Conservation (phyloP, 768 basidiomycete species). For the Rhizopogon vesiculosus region DNA sequence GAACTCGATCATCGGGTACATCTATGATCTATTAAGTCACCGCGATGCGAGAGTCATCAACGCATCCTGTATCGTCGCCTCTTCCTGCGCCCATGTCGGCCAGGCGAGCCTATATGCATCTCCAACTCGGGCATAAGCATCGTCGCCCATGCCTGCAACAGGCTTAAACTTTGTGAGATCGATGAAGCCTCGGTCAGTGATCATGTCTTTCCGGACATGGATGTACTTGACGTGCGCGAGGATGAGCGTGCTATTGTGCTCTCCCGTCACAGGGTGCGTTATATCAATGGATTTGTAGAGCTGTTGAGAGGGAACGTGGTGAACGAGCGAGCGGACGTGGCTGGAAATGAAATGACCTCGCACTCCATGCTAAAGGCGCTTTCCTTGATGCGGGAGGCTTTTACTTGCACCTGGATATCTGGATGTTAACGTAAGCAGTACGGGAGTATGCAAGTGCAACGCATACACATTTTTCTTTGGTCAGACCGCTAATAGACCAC, state of each 20-base stretch:
- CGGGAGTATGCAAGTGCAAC: background rate
- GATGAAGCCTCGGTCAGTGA: conserved; percentile 29
- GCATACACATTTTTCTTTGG: conserved; percentile 32
- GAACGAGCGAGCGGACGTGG: background rate
- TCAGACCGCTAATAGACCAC: conserved; percentile 38
- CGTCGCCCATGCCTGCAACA: conserved; percentile 34
- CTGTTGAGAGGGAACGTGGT: conserved; percentile 13
- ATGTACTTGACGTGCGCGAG: conserved; percentile 35
- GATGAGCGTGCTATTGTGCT: conserved; percentile 26
- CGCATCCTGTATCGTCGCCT: conserved; percentile 7
- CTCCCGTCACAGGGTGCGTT: conserved; percentile 22
- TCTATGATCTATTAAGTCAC: too few species aligned
- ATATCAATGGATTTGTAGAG: conserved; percentile 32
- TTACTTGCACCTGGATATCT: conserved; percentile 28
- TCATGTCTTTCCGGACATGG: conserved; percentile 37
- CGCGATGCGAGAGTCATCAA: background rate
- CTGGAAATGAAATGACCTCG: conserved; percentile 21
- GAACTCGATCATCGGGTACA: too few species aligned
- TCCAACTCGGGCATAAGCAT: conserved; percentile 28
- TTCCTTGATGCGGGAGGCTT: conserved; percentile 36
- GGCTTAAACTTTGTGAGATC: conserved; percentile 33
- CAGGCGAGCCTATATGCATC: conserved; percentile 24
- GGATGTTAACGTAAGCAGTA: background rate
- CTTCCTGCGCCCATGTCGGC: conserved; percentile 16
- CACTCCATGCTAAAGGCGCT: conserved; percentile 46